Conservation (phyloP, 2,329 filamentous ascomycete species). For the Camillea tinctor region DNA sequence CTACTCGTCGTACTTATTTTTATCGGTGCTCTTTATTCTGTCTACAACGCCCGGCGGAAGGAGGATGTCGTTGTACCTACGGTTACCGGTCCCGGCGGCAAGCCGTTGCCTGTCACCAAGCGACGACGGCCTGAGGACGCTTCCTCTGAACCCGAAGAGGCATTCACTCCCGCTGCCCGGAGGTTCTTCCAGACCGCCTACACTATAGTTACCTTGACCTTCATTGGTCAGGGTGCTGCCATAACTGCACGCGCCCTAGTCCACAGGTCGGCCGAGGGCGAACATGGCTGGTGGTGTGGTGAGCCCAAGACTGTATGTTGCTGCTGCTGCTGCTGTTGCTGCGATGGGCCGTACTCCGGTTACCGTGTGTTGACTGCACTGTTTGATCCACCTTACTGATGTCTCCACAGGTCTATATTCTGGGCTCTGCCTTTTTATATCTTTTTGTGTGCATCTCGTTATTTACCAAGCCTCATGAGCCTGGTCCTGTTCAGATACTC, state of each 20-base stretch:
- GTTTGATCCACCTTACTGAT: background rate
- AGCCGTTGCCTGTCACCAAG: slow-evolving; percentile 73
- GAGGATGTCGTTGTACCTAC: slow-evolving; percentile 47
- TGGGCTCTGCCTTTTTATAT: slow-evolving; percentile 84
- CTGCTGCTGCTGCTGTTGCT: background rate
- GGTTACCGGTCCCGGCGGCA: slow-evolving; percentile 78
- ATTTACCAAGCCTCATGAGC: slow-evolving; percentile 78
- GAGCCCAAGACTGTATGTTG: slow-evolving; percentile 33
- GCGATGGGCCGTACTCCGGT: background rate
- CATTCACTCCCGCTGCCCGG: slow-evolving; percentile 41
- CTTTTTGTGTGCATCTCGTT: slow-evolving; percentile 82
- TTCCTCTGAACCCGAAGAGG: slow-evolving; percentile 37
- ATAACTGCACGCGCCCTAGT: slow-evolving; percentile 73
- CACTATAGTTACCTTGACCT: slow-evolving; percentile 68
- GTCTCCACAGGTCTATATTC: slow-evolving; percentile 70
- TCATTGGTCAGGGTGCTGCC: slow-evolving; percentile 71
- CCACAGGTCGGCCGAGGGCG: slow-evolving; percentile 37
- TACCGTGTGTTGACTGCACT: slow-evolving; percentile 8
- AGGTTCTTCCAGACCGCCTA: slow-evolving; percentile 72
- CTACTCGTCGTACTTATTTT: slow-evolving; percentile 52
- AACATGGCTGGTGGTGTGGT: slow-evolving; percentile 33
- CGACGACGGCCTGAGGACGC: slow-evolving; percentile 49
- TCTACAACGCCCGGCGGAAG: slow-evolving; percentile 49
- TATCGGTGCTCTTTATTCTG: slow-evolving; percentile 51
- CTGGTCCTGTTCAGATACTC: slow-evolving; percentile 74